Conservation (phyloP, 352 stramenopile species). For the Hyaloperonospora brassicae region DNA sequence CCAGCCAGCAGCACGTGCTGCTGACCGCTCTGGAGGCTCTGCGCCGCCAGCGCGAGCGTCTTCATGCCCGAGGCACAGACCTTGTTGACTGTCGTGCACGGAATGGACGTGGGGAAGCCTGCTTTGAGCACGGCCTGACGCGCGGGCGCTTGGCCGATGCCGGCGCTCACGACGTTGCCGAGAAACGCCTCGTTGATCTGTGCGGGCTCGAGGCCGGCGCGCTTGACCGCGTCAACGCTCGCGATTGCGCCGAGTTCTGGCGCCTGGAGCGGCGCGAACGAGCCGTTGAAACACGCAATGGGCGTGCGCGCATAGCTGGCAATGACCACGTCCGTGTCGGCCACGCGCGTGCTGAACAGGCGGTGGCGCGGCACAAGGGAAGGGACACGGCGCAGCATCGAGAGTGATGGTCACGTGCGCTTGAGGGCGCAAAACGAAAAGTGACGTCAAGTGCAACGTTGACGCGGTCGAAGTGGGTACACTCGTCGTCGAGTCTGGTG, state of each 20-base stretch:
- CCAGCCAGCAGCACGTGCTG: conserved; percentile 88
- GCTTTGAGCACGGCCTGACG: conserved; percentile 90
- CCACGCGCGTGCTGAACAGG: conserved; percentile 62
- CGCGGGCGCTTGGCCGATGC: conserved; percentile 93
- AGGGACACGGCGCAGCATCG: conserved; percentile 13
- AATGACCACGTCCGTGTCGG: conserved; percentile 88
- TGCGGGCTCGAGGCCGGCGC: conserved; percentile 49
- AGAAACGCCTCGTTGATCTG: conserved; percentile 95
- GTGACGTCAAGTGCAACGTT: conserved; percentile 2
- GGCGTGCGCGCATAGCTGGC: conserved; percentile 92
- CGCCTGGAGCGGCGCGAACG: conserved; percentile 80
- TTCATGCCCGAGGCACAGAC: conserved; percentile 97
- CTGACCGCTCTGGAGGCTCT: conserved; percentile 85
- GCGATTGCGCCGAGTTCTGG: conserved; percentile 90
- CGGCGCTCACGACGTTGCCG: conserved; percentile 95
- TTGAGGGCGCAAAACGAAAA: conserved; percentile 5
- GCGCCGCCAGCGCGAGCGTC: conserved; percentile 67
- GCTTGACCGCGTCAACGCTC: conserved; percentile 79
- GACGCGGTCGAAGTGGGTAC: not conserved
- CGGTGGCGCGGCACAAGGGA: conserved; percentile 24
- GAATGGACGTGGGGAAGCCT: conserved; percentile 86
- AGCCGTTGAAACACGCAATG: conserved; percentile 93
- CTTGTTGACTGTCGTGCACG: conserved; percentile 98
- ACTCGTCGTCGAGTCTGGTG: conserved; percentile 17
- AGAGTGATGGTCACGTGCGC: not conserved